phyloP scores from a whole-genome alignment of 148 eudicot species.

The Nyssa sinensis region DNA sequence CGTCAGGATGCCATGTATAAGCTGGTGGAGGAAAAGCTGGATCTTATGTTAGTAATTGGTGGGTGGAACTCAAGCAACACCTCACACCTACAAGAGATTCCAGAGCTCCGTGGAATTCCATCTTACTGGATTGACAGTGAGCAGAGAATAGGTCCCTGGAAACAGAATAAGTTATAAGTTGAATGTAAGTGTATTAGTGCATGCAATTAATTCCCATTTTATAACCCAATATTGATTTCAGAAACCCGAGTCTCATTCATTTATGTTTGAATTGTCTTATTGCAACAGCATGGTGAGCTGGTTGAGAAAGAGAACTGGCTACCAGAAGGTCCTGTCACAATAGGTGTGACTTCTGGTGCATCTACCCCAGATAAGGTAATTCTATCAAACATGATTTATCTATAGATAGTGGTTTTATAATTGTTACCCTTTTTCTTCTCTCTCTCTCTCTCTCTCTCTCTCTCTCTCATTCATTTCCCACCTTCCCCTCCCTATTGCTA shows the following conservation, averaged over 20 bases:
- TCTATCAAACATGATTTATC: background rate
- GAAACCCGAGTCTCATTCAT: background rate
- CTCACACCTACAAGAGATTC: slow-evolving; percentile 90
- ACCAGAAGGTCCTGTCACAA: slow-evolving; percentile 84
- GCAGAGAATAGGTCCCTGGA: slow-evolving; percentile 85
- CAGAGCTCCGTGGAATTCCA: slow-evolving; percentile 89
- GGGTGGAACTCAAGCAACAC: slow-evolving; percentile 99
- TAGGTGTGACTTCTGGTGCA: slow-evolving; percentile 93
- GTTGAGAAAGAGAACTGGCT: slow-evolving; percentile 88
- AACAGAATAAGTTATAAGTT: slow-evolving; percentile 74
- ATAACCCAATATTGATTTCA: slow-evolving; percentile 7
- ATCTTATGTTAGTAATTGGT: slow-evolving; percentile 91
- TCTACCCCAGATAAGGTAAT: slow-evolving; percentile 95
- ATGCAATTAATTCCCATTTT: slow-evolving; percentile 3
- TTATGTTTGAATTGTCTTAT: background rate
- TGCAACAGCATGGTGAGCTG: slow-evolving; percentile 88
- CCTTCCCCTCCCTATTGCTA: background rate
- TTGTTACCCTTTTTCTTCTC: background rate
- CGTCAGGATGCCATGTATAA: slow-evolving; percentile 99
- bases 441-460: too few species aligned
- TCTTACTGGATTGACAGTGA: slow-evolving; percentile 97
- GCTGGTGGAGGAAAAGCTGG: slow-evolving; percentile 73
- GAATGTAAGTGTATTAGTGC: slow-evolving; percentile 53
- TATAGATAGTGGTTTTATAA: background rate
- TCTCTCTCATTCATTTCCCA: too few species aligned